phyloP scores from a whole-genome alignment of 495 filamentous ascomycete genomes.

The Eremomyces bilateralis region DNA sequence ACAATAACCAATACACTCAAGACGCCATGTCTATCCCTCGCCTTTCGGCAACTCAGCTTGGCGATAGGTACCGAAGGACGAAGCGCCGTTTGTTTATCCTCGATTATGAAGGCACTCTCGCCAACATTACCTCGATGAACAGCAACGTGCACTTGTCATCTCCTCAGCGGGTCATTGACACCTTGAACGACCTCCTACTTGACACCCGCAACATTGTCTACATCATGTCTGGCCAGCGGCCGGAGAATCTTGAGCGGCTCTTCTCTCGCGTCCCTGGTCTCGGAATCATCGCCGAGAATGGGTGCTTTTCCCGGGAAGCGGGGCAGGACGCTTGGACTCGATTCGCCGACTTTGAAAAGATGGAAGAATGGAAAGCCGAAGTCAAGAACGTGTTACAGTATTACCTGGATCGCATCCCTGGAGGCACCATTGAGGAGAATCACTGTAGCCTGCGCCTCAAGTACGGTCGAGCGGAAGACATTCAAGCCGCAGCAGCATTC shows the following conservation, averaged over 20 bases:
- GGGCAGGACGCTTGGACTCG: conserved; percentile 42
- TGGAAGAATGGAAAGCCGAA: conserved; percentile 51
- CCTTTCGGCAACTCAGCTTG: conserved; percentile 40
- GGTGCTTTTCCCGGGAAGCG: conserved; percentile 61
- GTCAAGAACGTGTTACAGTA: conserved; percentile 61
- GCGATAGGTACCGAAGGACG: conserved; percentile 38
- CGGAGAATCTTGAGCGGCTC: conserved; percentile 67
- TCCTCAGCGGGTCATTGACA: conserved; percentile 60
- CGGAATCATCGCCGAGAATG: conserved; percentile 81
- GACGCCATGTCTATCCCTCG: conserved; percentile 72
- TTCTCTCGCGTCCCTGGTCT: conserved; percentile 60
- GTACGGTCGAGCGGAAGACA: conserved; percentile 62
- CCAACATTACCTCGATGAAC: conserved; percentile 52
- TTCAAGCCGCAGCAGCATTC: conserved; percentile 43
- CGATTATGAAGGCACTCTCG: conserved; percentile 81
- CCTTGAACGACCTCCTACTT: conserved; percentile 53
- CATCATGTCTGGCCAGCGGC: conserved; percentile 69
- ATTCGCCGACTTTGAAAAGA: conserved; percentile 44
- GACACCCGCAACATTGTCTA: conserved; percentile 73
- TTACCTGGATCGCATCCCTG: conserved; percentile 71
- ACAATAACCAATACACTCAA: conserved; percentile 60
- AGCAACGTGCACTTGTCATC: conserved; percentile 61
- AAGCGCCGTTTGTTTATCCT: conserved; percentile 60
- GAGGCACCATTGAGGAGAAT: conserved; percentile 65
- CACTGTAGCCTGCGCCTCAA: conserved; percentile 77